Percentiles rank a stretch among this genome's conserved stretches.
These are phyloP conservation scores for Capronia coronata DNA, from an alignment of 2,329 filamentous ascomycete species.

Conservation along the genomic window DNA sequence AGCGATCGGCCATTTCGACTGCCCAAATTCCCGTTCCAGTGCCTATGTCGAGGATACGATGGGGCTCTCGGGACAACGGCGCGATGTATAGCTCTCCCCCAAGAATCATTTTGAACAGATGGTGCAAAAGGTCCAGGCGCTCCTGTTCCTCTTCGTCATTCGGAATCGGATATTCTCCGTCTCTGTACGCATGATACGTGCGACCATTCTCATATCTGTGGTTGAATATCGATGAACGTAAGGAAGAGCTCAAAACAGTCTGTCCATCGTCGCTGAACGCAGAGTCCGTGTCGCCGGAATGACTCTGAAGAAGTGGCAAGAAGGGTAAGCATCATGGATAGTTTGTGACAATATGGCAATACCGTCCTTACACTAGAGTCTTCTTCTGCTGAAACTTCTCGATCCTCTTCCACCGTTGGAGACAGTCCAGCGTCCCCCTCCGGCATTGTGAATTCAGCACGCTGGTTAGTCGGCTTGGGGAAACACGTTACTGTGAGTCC, in stretches of 20 bases:
- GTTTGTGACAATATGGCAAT: background rate
- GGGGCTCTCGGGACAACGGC: slow-evolving; percentile 28
- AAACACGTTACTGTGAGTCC: too few relatives aligned
- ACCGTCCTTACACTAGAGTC: background rate
- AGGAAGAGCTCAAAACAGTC: slow-evolving; percentile 8
- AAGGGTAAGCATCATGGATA: background rate
- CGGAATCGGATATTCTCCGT: slow-evolving; percentile 37
- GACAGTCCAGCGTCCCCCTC: background rate
- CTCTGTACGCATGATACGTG: slow-evolving; percentile 37
- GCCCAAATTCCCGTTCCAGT: slow-evolving; percentile 37
- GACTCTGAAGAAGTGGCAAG: background rate
- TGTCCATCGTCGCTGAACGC: slow-evolving; percentile 9
- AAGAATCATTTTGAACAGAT: slow-evolving; percentile 33
- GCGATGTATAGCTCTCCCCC: slow-evolving; percentile 31
- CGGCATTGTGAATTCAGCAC: too few relatives aligned
- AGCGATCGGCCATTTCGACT: slow-evolving; percentile 33
- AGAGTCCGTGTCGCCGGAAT: slow-evolving; percentile 7
- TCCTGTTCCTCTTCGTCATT: slow-evolving; percentile 30
- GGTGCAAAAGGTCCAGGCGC: slow-evolving; percentile 31
- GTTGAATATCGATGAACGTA: slow-evolving; percentile 13
- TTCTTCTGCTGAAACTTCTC: slow-evolving; percentile 1
- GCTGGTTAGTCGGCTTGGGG: too few relatives aligned
- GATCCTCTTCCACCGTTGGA: background rate
- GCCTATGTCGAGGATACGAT: slow-evolving; percentile 33
- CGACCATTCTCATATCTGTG: slow-evolving; percentile 37